phyloP scores from a whole-genome alignment of 495 filamentous ascomycete species.

The Penicillium malachiteum region DNA sequence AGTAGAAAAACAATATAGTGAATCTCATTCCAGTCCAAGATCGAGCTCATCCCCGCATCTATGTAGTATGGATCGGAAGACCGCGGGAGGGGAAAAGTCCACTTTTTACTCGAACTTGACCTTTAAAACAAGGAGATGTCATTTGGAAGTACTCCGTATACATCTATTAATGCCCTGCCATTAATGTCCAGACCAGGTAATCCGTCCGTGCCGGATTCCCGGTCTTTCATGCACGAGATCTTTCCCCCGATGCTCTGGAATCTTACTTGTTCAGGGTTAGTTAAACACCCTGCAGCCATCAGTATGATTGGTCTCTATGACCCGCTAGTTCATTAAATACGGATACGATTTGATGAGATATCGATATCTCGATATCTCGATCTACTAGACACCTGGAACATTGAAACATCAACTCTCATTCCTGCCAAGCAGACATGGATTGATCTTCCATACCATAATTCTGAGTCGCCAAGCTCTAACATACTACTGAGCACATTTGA shows the following conservation, averaged over 20 bases:
- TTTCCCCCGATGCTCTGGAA: conserved; percentile 24
- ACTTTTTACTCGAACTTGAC: not conserved
- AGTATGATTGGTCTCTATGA: not conserved
- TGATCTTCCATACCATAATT: not conserved
- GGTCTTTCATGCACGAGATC: conserved; percentile 7
- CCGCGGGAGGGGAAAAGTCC: not conserved
- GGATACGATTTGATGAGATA: not conserved
- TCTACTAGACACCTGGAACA: too few relatives aligned
- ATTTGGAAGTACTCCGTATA: too few relatives aligned
- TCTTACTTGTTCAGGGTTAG: conserved; percentile 20
- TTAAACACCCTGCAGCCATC: conserved; percentile 1
- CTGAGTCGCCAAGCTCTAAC: not conserved
- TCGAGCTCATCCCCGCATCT: too few relatives aligned
- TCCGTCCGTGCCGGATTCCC: conserved; percentile 27
- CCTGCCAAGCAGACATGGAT: not conserved
- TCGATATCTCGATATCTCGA: not conserved
- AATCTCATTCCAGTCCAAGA: too few relatives aligned
- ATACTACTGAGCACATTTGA: too few relatives aligned
- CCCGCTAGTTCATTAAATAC: not conserved
- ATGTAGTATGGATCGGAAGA: not conserved
- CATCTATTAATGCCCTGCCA: too few relatives aligned
- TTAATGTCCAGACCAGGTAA: not conserved
- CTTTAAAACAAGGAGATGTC: too few relatives aligned
- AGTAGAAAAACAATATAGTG: too few relatives aligned
- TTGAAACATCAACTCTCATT: too few relatives aligned